Evolutionary conservation across 441 rosid genomes (phyloP).

Genomic region (Bocquillonia castaneifolia): DNA sequence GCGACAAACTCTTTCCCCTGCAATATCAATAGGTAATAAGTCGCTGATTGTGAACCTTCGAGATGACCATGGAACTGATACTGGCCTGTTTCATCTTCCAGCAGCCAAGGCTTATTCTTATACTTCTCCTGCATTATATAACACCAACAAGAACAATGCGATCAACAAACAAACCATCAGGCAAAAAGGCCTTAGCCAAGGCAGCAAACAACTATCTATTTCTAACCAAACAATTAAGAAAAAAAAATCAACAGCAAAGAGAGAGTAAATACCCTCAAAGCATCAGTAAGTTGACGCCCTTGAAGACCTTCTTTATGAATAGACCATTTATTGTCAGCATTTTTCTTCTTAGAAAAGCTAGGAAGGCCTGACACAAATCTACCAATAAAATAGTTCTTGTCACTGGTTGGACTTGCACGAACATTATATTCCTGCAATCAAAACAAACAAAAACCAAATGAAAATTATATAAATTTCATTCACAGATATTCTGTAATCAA

Average conservation of each 20-base stretch:
- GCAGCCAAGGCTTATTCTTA: constrained; percentile 84
- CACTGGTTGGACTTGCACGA: constrained; percentile 51
- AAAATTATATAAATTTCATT: neutral
- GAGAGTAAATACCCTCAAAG: constrained; percentile 52
- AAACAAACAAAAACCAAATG: neutral
- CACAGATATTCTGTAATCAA: too few species aligned
- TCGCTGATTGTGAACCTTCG: constrained; percentile 93
- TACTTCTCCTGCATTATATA: constrained; percentile 59
- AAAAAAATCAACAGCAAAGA: neutral
- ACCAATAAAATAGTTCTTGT: constrained; percentile 85
- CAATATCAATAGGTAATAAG: constrained; percentile 79
- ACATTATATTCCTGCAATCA: constrained; percentile 76
- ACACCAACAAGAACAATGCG: neutral
- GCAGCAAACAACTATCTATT: too few species aligned
- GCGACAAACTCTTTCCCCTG: constrained; percentile 82
- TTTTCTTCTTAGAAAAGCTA: constrained; percentile 68
- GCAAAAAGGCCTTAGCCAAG: too few species aligned
- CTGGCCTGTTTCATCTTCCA: constrained; percentile 96
- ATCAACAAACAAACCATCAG: neutral
- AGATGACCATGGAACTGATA: constrained; percentile 83
- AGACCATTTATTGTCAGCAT: constrained; percentile 77
- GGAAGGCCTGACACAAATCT: constrained; percentile 82
- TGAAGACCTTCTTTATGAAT: constrained; percentile 80
- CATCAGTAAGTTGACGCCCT: constrained; percentile 79
- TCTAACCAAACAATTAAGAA: neutral